Conservation (phyloP, 208 protist species). For the Strigomonas oncopelti region DNA sequence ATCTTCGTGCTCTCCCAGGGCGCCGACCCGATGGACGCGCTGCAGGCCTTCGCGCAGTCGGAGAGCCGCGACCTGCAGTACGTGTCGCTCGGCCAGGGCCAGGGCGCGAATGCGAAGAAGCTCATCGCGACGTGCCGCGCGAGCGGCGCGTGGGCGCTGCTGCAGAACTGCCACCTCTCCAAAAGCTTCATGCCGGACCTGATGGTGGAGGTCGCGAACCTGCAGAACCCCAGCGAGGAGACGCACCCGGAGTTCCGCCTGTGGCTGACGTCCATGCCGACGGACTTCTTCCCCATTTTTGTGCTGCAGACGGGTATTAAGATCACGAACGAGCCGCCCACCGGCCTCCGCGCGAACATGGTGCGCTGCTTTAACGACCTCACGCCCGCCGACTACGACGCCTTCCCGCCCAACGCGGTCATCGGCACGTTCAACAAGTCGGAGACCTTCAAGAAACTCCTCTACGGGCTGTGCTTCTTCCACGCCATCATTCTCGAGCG, state of each 20-base stretch:
- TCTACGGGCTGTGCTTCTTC: constrained; percentile 97
- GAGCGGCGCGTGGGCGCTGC: constrained; percentile 92
- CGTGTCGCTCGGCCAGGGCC: constrained; percentile 97
- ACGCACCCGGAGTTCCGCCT: constrained; percentile 92
- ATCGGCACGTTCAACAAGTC: constrained; percentile 66
- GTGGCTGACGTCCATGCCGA: constrained; percentile 98
- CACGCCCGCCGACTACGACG: constrained; percentile 76
- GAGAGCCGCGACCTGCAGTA: constrained; percentile 76
- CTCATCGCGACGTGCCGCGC: constrained; percentile 90
- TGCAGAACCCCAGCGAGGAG: constrained; percentile 45
- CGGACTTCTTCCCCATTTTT: constrained; percentile 95
- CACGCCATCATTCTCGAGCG: constrained; percentile 94
- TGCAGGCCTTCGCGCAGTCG: constrained; percentile 90
- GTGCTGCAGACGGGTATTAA: constrained; percentile 98
- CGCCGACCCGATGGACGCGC: constrained; percentile 92
- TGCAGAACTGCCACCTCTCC: constrained; percentile 97
- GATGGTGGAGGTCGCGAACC: constrained; percentile 85
- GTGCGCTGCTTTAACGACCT: constrained; percentile 91
- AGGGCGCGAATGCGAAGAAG: constrained; percentile 93
- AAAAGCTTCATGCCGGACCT: constrained; percentile 96
- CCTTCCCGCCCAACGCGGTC: constrained; percentile 28
- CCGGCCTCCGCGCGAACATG: constrained; percentile 95
- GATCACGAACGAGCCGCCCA: constrained; percentile 97
- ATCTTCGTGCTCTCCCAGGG: constrained; percentile 98
- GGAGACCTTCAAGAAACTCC: constrained; percentile 91